A percentile compares a stretch with the other conserved stretches of the same genome.
phyloP scores from a whole-genome alignment of 768 basidiomycete genomes.

The Podaxis carcinomalis region DNA sequence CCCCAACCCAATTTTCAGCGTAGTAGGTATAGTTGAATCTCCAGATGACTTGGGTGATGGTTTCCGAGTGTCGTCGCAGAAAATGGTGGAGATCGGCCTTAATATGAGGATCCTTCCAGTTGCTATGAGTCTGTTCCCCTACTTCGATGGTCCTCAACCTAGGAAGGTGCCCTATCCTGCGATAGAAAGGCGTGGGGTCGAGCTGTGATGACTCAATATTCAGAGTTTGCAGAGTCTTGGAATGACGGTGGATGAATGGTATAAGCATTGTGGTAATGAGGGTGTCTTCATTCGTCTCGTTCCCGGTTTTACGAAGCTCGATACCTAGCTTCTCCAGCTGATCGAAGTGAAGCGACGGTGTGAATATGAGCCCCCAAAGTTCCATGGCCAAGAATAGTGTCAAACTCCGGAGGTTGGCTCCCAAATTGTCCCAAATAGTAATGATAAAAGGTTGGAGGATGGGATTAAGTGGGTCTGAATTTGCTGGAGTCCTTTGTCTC shows the following conservation, averaged over 20 bases:
- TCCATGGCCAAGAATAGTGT: not conserved
- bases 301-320: not conserved
- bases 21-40: not conserved
- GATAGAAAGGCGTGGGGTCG: not conserved
- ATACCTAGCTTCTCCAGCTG: not conserved
- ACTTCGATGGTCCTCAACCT: not conserved
- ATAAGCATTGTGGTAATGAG: not conserved
- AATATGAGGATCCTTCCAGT: not conserved
- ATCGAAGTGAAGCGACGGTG: not conserved
- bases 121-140: not conserved
- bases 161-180: not conserved
- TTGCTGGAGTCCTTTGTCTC: not conserved
- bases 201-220: not conserved
- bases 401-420: not conserved
- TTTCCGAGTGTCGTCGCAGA: not conserved
- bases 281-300: not conserved
- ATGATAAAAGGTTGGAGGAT: not conserved
- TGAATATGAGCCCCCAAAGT: not conserved
- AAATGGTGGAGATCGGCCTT: not conserved
- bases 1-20: too few species aligned
- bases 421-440: not conserved
- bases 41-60: not conserved
- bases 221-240: not conserved
- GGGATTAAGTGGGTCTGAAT: not conserved
- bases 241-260: not conserved